Percentiles rank a stretch among this genome's conserved stretches.
phyloP scores from a whole-genome alignment of 2,329 filamentous ascomycete species.

The Colletotrichum siamense region DNA sequence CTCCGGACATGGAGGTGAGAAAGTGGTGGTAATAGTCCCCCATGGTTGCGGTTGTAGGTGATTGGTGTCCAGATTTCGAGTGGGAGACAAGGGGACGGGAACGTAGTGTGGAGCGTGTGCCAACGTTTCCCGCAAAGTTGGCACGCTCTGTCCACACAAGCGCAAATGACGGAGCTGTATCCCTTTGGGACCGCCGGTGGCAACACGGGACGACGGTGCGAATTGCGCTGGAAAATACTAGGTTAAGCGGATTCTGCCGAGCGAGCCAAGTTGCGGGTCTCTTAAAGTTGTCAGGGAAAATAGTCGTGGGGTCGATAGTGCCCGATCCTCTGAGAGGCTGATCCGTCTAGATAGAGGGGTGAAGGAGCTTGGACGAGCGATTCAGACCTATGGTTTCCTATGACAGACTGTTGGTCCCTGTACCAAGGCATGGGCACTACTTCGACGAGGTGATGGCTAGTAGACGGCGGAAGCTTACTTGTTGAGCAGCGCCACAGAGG shows the following conservation, averaged over 20 bases:
- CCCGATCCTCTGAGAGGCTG: background rate
- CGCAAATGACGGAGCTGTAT: background rate
- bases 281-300: background rate
- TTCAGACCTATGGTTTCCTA: background rate
- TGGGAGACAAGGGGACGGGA: background rate
- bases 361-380: background rate
- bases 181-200: background rate
- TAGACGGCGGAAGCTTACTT: background rate
- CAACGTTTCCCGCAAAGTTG: background rate
- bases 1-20: slow-evolving; percentile 56
- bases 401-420: background rate
- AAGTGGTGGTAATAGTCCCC: slow-evolving; percentile 63
- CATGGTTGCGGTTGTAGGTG: slow-evolving; percentile 40
- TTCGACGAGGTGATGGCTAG: background rate
- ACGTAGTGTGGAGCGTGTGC: slow-evolving; percentile 7
- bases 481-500: background rate
- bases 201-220: background rate
- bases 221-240: background rate
- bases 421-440: slow-evolving; percentile 2
- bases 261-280: background rate
- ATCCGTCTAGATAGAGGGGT: background rate
- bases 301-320: background rate
- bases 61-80: background rate
- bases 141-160: background rate
- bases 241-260: background rate